Conservation (phyloP, 805 yeast species). For the Candida ponderosae region DNA sequence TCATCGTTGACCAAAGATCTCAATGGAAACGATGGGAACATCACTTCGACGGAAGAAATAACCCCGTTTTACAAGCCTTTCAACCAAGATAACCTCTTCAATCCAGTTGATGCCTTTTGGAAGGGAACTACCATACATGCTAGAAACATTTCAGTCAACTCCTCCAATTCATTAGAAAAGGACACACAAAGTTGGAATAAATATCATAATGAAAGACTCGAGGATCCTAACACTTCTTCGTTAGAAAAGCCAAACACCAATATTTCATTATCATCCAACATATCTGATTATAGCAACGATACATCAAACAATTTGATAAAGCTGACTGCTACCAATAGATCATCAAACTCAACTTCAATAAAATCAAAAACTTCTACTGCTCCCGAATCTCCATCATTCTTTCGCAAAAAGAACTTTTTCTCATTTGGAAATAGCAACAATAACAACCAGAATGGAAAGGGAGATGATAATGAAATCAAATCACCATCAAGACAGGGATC, state of each 20-base stretch:
- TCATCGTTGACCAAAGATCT: not conserved
- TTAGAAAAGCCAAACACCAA: constrained; percentile 1
- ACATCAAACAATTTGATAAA: constrained; percentile 10
- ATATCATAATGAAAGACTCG: constrained; percentile 3
- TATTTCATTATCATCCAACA: constrained; percentile 4
- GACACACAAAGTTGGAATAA: constrained; percentile 13
- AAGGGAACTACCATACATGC: constrained; percentile 6
- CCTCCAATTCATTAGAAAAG: constrained; percentile 7
- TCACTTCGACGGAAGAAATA: not conserved
- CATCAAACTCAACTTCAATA: constrained; percentile 8
- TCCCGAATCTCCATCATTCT: constrained; percentile 19
- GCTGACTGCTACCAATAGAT: constrained; percentile 13
- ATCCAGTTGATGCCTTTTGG: constrained; percentile 11
- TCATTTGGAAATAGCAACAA: constrained; percentile 22
- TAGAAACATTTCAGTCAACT: constrained; percentile 8
- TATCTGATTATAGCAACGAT: not conserved
- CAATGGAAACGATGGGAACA: not conserved
- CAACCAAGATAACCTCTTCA: constrained; percentile 1
- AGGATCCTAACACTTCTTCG: not conserved
- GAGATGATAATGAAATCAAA: constrained; percentile 4
- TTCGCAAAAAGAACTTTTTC: constrained; percentile 26
- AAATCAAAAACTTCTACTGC: constrained; percentile 11
- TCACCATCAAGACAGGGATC: constrained; percentile 12
- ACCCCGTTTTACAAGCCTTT: not conserved
- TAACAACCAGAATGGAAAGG: not conserved